A percentile compares a stretch with the other conserved stretches of the same genome.
phyloP scores from a whole-genome alignment of 495 filamentous ascomycete species.

The Lepidopterella palustris region DNA sequence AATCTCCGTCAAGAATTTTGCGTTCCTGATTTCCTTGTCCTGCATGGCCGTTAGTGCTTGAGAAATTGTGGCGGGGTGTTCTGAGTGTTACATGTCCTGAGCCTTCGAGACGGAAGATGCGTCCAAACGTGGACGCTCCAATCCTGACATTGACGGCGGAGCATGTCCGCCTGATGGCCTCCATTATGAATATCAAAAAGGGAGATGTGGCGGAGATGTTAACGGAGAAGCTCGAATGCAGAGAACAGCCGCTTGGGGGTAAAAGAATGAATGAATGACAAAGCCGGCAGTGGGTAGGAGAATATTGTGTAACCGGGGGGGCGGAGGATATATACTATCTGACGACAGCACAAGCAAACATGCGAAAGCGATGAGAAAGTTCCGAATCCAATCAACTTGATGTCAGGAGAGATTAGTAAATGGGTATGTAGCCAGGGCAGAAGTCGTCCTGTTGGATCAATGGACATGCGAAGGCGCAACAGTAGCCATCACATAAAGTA shows the following conservation, averaged over 20 bases:
- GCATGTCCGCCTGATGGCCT: constrained; percentile 8
- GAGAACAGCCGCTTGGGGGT: neutral
- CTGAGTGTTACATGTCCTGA: constrained; percentile 62
- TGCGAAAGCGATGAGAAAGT: neutral
- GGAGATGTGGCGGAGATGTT: neutral
- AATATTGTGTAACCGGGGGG: neutral
- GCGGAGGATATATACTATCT: neutral
- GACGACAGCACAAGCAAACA: neutral
- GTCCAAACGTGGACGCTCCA: constrained; percentile 28
- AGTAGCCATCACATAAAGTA: no score
- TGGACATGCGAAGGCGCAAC: neutral
- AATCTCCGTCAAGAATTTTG: constrained; percentile 72
- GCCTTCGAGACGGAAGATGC: constrained; percentile 62
- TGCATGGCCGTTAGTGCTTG: constrained; percentile 19
- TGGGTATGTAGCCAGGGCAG: neutral
- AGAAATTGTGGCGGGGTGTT: neutral
- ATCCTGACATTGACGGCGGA: constrained; percentile 17
- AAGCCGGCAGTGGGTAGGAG: neutral
- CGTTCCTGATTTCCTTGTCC: constrained; percentile 60
- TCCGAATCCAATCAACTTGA: neutral
- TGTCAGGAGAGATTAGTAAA: neutral
- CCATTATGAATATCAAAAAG: constrained; percentile 11
- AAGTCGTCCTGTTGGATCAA: neutral
- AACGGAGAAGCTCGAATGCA: neutral
- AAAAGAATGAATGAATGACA: neutral